Conservation (phyloP, 1,284 basidiomycete genomes). For the Cutaneotrichosporon mucoides region DNA sequence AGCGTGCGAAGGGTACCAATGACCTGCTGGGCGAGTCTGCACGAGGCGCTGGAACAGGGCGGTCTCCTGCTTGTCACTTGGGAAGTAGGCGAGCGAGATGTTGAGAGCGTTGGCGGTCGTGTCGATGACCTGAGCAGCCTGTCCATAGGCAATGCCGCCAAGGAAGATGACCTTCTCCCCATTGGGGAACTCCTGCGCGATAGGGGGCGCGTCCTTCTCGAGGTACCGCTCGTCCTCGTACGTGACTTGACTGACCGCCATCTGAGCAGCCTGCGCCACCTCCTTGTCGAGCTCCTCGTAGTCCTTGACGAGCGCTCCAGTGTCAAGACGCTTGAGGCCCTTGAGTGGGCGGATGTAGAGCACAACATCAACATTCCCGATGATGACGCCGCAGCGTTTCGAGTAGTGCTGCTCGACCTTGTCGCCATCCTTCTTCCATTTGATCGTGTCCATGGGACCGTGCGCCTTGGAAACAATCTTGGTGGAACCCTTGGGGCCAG, state of each 20-base stretch:
- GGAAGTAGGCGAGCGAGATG: slow-evolving; percentile 80
- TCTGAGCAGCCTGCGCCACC: slow-evolving; percentile 77
- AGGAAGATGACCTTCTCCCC: slow-evolving; percentile 93
- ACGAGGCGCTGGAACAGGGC: slow-evolving; percentile 69
- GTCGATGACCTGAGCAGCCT: slow-evolving; percentile 78
- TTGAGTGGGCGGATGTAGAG: slow-evolving; percentile 82
- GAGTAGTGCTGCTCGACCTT: slow-evolving; percentile 79
- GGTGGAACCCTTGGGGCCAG: slow-evolving; percentile 56
- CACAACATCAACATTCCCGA: slow-evolving; percentile 72
- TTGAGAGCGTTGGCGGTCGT: slow-evolving; percentile 66
- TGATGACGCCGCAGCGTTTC: slow-evolving; percentile 82
- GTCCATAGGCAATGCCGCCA: slow-evolving; percentile 88
- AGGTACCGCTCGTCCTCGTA: slow-evolving; percentile 85
- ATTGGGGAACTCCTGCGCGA: slow-evolving; percentile 84
- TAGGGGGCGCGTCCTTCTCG: slow-evolving; percentile 70
- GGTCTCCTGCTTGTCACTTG: slow-evolving; percentile 70
- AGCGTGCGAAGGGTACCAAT: slow-evolving; percentile 72
- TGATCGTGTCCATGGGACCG: slow-evolving; percentile 58
- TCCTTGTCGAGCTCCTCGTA: slow-evolving; percentile 81
- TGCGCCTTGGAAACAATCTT: slow-evolving; percentile 68
- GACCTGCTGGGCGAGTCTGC: slow-evolving; percentile 54
- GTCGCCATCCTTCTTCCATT: slow-evolving; percentile 75
- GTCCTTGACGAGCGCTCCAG: slow-evolving; percentile 89
- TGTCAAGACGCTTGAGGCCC: slow-evolving; percentile 82
- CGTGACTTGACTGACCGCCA: slow-evolving; percentile 68